A percentile compares a stretch with the other conserved stretches of the same genome.
phyloP scores from a whole-genome alignment of 2,329 filamentous ascomycete species.

The Hirsutella minnesotensis region DNA sequence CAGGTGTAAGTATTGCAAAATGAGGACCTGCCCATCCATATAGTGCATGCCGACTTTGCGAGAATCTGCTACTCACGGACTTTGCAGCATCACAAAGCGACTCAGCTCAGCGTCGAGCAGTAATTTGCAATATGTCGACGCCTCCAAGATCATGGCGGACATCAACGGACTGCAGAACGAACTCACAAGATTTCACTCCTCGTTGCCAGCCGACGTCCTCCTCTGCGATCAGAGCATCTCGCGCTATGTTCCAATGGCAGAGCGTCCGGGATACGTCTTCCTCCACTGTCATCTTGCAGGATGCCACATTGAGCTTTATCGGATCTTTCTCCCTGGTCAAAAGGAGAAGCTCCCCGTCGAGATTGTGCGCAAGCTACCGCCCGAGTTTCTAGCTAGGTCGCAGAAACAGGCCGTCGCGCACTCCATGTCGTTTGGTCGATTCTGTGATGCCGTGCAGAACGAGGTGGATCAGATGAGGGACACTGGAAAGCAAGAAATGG shows the following conservation, averaged over 20 bases:
- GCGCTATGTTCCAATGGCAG: slow-evolving; percentile 16
- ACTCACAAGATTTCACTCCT: slow-evolving; percentile 22
- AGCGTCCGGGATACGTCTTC: slow-evolving; percentile 23
- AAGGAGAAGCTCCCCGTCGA: slow-evolving; percentile 19
- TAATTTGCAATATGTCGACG: slow-evolving; percentile 15
- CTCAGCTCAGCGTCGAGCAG: slow-evolving; percentile 10
- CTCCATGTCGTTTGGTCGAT: slow-evolving; percentile 22
- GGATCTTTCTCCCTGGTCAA: slow-evolving; percentile 24
- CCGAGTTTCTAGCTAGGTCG: slow-evolving; percentile 21
- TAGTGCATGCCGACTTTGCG: too few relatives aligned
- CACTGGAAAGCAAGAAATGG: slow-evolving; percentile 13
- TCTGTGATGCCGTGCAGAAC: slow-evolving; percentile 21
- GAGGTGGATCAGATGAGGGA: slow-evolving; percentile 14
- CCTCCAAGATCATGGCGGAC: slow-evolving; percentile 24
- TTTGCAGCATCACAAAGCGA: slow-evolving; percentile 13
- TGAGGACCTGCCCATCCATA: too few relatives aligned
- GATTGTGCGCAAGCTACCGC: slow-evolving; percentile 20
- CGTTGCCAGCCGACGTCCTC: slow-evolving; percentile 20
- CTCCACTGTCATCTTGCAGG: slow-evolving; percentile 23
- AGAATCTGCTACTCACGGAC: not conserved
- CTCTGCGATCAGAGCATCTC: slow-evolving; percentile 22
- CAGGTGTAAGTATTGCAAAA: slow-evolving; percentile 23
- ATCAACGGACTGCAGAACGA: slow-evolving; percentile 25
- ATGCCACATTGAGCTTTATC: slow-evolving; percentile 26
- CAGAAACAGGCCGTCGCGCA: slow-evolving; percentile 27